Conservation (phyloP, 257 asterid genomes). For the Ehretia macrophylla region DNA sequence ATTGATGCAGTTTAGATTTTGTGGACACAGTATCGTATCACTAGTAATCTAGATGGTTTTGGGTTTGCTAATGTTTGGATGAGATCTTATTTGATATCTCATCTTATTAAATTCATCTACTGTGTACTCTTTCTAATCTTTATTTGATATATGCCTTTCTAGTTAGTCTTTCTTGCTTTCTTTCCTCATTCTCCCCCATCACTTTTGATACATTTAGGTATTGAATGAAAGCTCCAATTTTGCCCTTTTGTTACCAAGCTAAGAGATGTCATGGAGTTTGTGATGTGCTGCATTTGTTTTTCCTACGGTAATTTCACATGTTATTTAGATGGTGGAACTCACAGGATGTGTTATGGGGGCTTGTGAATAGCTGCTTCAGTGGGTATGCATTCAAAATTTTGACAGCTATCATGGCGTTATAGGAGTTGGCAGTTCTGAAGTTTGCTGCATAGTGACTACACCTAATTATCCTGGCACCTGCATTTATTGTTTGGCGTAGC, state of each 20-base stretch:
- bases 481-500: too few species aligned
- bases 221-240: too few species aligned
- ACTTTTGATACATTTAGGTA: too few species aligned
- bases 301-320: slow-evolving; percentile 9
- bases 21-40: not conserved
- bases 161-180: too few species aligned
- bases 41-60: not conserved
- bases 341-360: slow-evolving; percentile 8
- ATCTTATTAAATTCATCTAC: too few species aligned
- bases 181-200: too few species aligned
- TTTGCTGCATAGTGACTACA: not conserved
- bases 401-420: slow-evolving; percentile 17
- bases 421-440: slow-evolving; percentile 12
- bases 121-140: too few species aligned
- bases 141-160: too few species aligned
- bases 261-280: slow-evolving; percentile 1
- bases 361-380: slow-evolving; percentile 20
- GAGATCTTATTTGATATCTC: too few species aligned
- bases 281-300: slow-evolving; percentile 4
- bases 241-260: too few species aligned
- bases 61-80: too few species aligned
- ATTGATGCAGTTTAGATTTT: not conserved
- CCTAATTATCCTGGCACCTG: too few species aligned
- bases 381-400: slow-evolving; percentile 19
- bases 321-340: slow-evolving; percentile 3